Conservation (phyloP, 345 rosid species). For the Eucalyptus curtisii region DNA sequence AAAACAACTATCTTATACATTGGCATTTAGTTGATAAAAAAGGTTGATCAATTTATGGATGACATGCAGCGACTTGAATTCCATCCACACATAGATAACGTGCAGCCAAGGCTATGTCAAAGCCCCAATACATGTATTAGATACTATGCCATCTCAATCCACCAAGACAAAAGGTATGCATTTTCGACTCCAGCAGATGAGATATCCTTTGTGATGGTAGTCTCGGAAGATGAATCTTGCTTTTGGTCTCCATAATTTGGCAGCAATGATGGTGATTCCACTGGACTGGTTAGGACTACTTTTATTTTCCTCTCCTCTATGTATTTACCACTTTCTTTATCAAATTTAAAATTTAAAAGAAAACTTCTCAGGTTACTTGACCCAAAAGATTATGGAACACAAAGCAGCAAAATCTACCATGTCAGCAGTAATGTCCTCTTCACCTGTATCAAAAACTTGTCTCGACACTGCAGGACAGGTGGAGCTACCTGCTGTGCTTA, state of each 20-base stretch:
- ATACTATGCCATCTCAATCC: neutral
- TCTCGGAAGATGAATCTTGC: conserved; percentile 13
- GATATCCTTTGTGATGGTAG: neutral
- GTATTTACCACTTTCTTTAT: conserved; percentile 16
- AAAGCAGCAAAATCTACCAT: conserved; percentile 1
- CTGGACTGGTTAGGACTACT: conserved; percentile 19
- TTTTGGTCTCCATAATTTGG: conserved; percentile 16
- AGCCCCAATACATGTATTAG: neutral
- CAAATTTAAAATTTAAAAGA: conserved; percentile 13
- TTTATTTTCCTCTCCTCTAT: conserved; percentile 33
- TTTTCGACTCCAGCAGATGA: conserved; percentile 18
- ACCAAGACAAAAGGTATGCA: conserved; percentile 6
- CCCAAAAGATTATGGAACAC: neutral
- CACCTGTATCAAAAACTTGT: conserved; percentile 40
- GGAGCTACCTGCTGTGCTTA: conserved; percentile 34
- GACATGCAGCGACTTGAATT: neutral
- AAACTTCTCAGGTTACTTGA: neutral
- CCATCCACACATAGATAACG: too few relatives aligned
- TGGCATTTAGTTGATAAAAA: neutral
- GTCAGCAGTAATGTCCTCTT: conserved; percentile 23
- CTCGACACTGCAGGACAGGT: conserved; percentile 10
- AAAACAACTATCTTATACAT: neutral
- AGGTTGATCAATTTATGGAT: neutral
- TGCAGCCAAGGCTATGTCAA: neutral
- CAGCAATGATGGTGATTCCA: conserved; percentile 15